Conservation (phyloP, 2,329 filamentous ascomycete species). For the Talaromyces rugulosus region DNA sequence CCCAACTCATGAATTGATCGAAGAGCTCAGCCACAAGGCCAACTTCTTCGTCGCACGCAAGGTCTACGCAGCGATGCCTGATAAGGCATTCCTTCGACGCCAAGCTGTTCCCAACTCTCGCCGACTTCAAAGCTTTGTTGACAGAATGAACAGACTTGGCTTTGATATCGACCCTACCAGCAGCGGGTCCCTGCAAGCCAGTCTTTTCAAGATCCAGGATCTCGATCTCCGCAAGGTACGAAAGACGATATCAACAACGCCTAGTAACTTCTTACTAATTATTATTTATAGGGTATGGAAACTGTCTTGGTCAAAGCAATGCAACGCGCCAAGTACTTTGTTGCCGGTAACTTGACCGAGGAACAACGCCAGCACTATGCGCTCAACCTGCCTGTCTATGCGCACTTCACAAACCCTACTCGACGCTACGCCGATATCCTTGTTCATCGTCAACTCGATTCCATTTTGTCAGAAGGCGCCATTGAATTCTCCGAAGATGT, state of each 20-base stretch:
- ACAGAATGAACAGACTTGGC: constrained; percentile 87
- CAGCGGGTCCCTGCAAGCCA: constrained; percentile 89
- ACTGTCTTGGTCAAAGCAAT: constrained; percentile 91
- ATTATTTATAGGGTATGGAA: constrained; percentile 69
- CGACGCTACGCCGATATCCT: constrained; percentile 92
- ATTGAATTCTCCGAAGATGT: constrained; percentile 85
- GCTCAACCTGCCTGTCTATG: constrained; percentile 89
- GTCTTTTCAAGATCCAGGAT: constrained; percentile 89
- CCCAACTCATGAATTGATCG: constrained; percentile 83
- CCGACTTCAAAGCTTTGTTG: constrained; percentile 82
- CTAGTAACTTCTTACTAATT: constrained; percentile 2
- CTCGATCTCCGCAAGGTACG: constrained; percentile 73
- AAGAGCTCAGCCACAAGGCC: constrained; percentile 91
- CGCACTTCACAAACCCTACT: constrained; percentile 94
- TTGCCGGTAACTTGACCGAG: constrained; percentile 72
- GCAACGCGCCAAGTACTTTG: constrained; percentile 92
- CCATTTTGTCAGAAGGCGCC: constrained; percentile 73
- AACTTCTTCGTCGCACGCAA: constrained; percentile 87
- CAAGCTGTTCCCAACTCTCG: constrained; percentile 82
- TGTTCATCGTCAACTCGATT: constrained; percentile 90
- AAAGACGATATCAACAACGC: not conserved
- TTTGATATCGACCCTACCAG: constrained; percentile 85
- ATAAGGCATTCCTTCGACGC: constrained; percentile 87
- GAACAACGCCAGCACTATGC: constrained; percentile 84
- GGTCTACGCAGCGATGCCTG: constrained; percentile 71